These are phyloP conservation scores for Flammula alnicola DNA, from an alignment of 1,284 basidiomycete genomes.

Conservation along the genomic window DNA sequence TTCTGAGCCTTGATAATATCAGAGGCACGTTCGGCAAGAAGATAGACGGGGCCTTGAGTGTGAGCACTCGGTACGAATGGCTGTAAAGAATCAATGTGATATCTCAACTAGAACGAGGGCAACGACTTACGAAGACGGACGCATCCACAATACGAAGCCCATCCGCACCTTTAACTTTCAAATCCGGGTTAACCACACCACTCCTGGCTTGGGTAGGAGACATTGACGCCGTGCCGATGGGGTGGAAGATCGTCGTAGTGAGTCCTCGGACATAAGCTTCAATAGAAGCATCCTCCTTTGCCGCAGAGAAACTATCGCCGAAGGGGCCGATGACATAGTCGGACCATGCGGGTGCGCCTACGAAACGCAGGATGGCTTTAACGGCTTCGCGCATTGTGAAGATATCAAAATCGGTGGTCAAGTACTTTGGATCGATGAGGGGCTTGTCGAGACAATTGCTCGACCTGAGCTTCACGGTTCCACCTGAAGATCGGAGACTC, in stretches of 20 bases:
- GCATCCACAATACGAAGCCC: constrained; percentile 51
- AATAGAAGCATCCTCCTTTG: constrained; percentile 41
- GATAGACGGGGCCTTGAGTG: constrained; percentile 27
- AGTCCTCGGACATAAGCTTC: constrained; percentile 39
- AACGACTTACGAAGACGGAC: constrained; percentile 32
- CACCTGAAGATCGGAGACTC: constrained; percentile 23
- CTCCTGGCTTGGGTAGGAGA: constrained; percentile 26
- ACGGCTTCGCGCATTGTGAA: constrained; percentile 28
- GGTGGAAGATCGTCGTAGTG: constrained; percentile 46
- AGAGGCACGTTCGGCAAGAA: constrained; percentile 27
- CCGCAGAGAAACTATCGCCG: constrained; percentile 28
- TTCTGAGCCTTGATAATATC: constrained; percentile 23
- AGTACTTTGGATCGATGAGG: constrained; percentile 39
- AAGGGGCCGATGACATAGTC: constrained; percentile 36
- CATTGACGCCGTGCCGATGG: constrained; percentile 41
- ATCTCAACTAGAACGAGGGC: too few species aligned
- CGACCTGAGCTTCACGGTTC: constrained; percentile 30
- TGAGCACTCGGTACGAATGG: constrained; percentile 27
- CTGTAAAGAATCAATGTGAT: too few species aligned
- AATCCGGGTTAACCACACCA: constrained; percentile 28
- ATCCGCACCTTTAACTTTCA: constrained; percentile 47
- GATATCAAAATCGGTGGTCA: constrained; percentile 33
- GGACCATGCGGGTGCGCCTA: constrained; percentile 30
- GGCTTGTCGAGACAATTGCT: constrained; percentile 39
- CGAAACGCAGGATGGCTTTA: constrained; percentile 29